These are phyloP conservation scores for Podila clonocystis DNA, from an alignment of 192 early-diverging fungal genomes.

Conservation along the genomic window DNA sequence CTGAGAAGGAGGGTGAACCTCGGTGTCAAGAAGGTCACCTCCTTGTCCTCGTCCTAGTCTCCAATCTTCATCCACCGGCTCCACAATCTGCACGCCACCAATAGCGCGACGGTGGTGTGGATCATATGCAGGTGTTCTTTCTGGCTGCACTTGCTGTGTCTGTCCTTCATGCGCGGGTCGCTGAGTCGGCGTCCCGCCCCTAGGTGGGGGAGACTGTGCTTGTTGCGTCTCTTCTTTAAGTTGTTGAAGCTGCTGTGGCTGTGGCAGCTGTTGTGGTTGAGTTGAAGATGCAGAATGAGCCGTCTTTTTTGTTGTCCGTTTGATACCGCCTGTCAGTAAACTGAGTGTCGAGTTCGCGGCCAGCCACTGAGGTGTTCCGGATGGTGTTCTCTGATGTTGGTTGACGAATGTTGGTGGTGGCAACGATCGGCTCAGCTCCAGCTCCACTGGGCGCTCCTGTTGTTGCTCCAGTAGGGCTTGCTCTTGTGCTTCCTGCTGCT, in stretches of 20 bases:
- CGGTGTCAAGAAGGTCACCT: too few species aligned
- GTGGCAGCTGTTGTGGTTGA: not conserved
- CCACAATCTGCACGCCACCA: too few species aligned
- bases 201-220: not conserved
- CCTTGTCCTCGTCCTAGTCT: too few species aligned
- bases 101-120: too few species aligned
- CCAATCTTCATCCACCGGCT: too few species aligned
- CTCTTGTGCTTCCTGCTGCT: not conserved
- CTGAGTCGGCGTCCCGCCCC: too few species aligned
- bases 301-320: slow-evolving; percentile 12
- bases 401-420: slow-evolving; percentile 38
- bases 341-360: slow-evolving; percentile 33
- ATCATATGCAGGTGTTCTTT: too few species aligned
- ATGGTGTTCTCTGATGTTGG: slow-evolving; percentile 46
- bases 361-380: slow-evolving; percentile 44
- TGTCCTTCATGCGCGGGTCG: too few species aligned
- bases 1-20: too few species aligned
- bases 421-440: slow-evolving; percentile 1
- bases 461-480: not conserved
- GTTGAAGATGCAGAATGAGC: not conserved
- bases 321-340: slow-evolving; percentile 22
- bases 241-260: not conserved
- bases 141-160: too few species aligned
- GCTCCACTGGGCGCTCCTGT: not conserved
- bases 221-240: not conserved